These are phyloP conservation scores for Solanum tacnaense DNA, from an alignment of 257 asterid species.

Conservation along the genomic window DNA sequence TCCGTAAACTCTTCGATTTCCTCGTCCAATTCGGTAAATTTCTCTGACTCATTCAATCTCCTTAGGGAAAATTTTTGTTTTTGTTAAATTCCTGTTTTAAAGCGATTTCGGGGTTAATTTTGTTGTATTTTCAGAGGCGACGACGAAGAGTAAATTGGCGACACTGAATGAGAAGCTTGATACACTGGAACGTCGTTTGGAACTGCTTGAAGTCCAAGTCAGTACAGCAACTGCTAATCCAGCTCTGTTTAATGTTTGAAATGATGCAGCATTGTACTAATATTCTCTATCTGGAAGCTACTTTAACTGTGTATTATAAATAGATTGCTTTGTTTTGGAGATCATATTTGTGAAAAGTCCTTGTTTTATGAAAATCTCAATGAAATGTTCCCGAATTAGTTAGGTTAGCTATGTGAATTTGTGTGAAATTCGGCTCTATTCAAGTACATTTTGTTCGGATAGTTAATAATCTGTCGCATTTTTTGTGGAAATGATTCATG, in stretches of 20 bases:
- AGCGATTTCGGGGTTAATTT: background rate
- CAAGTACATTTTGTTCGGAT: background rate
- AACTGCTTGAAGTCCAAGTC: slow-evolving; percentile 82
- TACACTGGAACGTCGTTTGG: slow-evolving; percentile 69
- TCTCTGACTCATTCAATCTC: background rate
- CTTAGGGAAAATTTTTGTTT: background rate
- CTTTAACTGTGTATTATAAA: background rate
- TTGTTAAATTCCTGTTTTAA: background rate
- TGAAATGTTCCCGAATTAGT: background rate
- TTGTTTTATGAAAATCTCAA: background rate
- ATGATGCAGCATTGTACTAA: background rate
- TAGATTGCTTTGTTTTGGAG: background rate
- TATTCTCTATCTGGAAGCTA: background rate
- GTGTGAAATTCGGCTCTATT: background rate
- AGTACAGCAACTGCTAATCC: slow-evolving; percentile 79
- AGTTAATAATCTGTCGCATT: background rate
- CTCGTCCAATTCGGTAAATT: slow-evolving; percentile 68
- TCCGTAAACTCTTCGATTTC: slow-evolving; percentile 89
- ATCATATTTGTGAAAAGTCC: background rate
- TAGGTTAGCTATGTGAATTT: background rate
- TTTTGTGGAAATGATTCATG: background rate
- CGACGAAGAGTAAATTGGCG: slow-evolving; percentile 67
- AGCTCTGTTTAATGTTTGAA: slow-evolving; percentile 37
- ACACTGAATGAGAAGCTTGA: slow-evolving; percentile 77
- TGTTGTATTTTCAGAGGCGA: slow-evolving; percentile 39